Percentiles rank a stretch among this genome's conserved stretches.
These are phyloP conservation scores for Rhizoclosmatium globosum DNA, from an alignment of 192 early-diverging fungal genomes.

Conservation along the genomic window DNA sequence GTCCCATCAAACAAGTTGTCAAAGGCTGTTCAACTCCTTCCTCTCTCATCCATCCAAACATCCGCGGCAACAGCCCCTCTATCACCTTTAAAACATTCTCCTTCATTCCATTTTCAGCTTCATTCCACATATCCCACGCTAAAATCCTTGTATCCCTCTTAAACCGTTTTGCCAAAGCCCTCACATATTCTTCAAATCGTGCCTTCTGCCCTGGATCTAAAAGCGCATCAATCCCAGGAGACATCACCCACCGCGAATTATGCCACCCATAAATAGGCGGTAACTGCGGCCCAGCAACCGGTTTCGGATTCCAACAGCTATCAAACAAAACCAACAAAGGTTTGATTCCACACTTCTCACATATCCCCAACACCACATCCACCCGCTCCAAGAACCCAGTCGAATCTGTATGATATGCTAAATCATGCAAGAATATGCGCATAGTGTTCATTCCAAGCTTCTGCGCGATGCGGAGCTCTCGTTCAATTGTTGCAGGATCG, in stretches of 20 bases:
- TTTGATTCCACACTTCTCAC: background rate
- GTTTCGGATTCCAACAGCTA: background rate
- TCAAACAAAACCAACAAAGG: conserved; percentile 17
- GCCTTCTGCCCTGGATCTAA: background rate
- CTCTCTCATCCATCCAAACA: conserved; percentile 5
- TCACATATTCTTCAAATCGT: conserved; percentile 7
- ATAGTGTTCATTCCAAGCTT: conserved; percentile 19
- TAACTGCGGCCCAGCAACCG: background rate
- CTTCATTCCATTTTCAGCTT: background rate
- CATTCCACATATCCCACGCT: conserved; percentile 21
- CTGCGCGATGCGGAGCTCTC: conserved; percentile 1
- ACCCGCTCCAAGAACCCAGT: conserved; percentile 2
- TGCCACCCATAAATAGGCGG: conserved; percentile 1
- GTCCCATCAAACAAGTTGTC: background rate
- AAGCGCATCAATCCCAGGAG: conserved; percentile 5
- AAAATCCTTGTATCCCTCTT: background rate
- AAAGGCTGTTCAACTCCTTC: background rate
- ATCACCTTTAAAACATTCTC: background rate
- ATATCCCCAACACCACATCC: background rate
- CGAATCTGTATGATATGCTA: background rate
- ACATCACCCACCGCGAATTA: conserved; percentile 16
- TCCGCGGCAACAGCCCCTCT: background rate
- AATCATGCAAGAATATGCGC: conserved; percentile 24
- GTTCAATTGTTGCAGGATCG: conserved; percentile 10
- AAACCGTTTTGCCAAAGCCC: background rate